A percentile compares a stretch with the other conserved stretches of the same genome.
phyloP scores from a whole-genome alignment of 2,329 filamentous ascomycete species.

The Mollisia scopiformis region DNA sequence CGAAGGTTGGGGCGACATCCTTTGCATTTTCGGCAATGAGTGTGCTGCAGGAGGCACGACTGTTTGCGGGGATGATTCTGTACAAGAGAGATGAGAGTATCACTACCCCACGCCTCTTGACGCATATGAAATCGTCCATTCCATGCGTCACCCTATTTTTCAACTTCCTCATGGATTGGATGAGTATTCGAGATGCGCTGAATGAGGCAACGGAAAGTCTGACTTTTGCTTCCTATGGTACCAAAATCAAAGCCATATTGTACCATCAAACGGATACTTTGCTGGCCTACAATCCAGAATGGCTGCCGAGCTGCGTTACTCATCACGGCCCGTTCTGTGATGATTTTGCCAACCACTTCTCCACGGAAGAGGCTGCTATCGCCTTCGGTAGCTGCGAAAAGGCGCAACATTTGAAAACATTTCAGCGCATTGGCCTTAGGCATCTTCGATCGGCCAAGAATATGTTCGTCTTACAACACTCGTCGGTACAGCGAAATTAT shows the following conservation, averaged over 20 bases:
- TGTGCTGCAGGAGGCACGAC: constrained; percentile 12
- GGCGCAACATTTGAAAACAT: constrained; percentile 13
- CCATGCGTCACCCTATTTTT: constrained; percentile 16
- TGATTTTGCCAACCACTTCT: constrained; percentile 17
- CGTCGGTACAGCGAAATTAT: constrained; percentile 18
- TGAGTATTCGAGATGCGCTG: constrained; percentile 15
- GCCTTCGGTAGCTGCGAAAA: constrained; percentile 20
- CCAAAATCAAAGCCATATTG: constrained; percentile 9
- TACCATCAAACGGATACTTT: constrained; percentile 23
- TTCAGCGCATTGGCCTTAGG: constrained; percentile 15
- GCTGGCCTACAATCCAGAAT: constrained; percentile 16
- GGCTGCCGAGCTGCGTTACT: constrained; percentile 18
- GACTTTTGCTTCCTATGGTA: background rate
- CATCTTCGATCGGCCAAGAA: constrained; percentile 11
- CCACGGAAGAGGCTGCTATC: constrained; percentile 13
- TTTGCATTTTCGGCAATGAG: constrained; percentile 17
- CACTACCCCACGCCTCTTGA: constrained; percentile 4
- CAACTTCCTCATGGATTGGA: constrained; percentile 14
- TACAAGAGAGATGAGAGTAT: constrained; percentile 17
- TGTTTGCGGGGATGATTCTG: constrained; percentile 19
- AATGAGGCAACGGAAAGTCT: constrained; percentile 10
- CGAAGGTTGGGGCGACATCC: constrained; percentile 19
- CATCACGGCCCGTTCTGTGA: constrained; percentile 21
- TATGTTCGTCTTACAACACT: constrained; percentile 21
- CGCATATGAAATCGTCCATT: constrained; percentile 8